Base-by-base conservation (phyloP, 1,284 basidiomycete species). In the Puccinia horiana region DNA sequence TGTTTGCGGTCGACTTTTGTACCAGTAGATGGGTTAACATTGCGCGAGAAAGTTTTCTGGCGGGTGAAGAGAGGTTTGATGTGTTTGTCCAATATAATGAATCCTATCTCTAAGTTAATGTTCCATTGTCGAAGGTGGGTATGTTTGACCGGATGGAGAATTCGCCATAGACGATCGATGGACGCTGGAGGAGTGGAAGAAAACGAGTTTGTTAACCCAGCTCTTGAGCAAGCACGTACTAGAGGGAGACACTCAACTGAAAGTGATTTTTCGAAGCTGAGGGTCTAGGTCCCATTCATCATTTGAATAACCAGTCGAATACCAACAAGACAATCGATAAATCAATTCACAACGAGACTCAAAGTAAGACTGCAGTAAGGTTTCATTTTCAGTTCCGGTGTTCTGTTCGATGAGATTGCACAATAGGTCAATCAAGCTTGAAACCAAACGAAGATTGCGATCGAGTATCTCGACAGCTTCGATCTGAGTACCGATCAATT, bases 1-100 rank as follows among this genome's bases (percentile, higher is more conserved):
- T 84, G 78, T 76, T 85, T 81, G 12, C 80, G 83, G 14, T 84
- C 84, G 40, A 85, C 84, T 37, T 83, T 84, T 58, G 82, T 85
- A 12, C 85, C 85, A 42, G 74, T 76, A 23, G 20, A 1, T 29
- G 84, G 83, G 58, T 85, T 85, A 40, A 84, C 84, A n/a, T 84
- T 83, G 52, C 84, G 52, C 37, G 74, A 76, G 18, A 32, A 76
- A 23, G 14, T 9, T 16, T 63, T 4, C 29, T 76, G 56, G 5
- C 14, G 3, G 5, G 56, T 44, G 37, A 76, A 76, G 26, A 76
- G 44, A 29, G 74, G 74, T 40, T 76, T 76, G 74, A 76, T 63
- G 9, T 61, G 40, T n/a, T 61, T 29, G 0, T 58, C 35, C 14
- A 76, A 37, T n/a, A 76, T 63, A 6, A 42, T 35, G 20, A 16